Base-by-base conservation (phyloP, 495 filamentous ascomycete species). In the Darksidea phi region DNA sequence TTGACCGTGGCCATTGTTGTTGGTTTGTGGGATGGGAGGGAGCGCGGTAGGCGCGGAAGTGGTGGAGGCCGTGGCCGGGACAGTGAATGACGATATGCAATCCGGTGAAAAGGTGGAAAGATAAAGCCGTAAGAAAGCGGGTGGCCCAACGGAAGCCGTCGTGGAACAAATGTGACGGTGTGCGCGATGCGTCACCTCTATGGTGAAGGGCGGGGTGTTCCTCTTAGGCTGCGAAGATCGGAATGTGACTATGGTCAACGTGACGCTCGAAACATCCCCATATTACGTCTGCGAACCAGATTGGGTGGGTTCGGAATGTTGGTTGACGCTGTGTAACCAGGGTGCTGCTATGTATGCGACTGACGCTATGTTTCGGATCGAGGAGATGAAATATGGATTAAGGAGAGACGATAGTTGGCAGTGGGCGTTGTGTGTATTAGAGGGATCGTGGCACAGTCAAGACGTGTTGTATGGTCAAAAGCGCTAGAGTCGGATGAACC, bases 1-100 rank as follows among this genome's bases (percentile, higher is more conserved):
- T 78, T 76, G 50, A 83, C 77, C 12, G 78, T 71, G 5, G 77
- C 74, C 69, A 73, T 71, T 21, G 50, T 48, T 0, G 32, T 28
- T 46, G 13, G 38, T 10, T 10, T 18, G 38, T 18, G 54, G 52
- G 18, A 15, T n/a, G 15, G 6, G 32, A 2, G 25, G 49, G 25
- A 24, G 49, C 15, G 24, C n/a, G n/a, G n/a, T n/a, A n/a, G n/a
- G n/a, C n/a, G n/a, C n/a, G n/a, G n/a, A n/a, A n/a, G n/a, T n/a
- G n/a, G n/a, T n/a, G n/a, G n/a, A n/a, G n/a, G n/a, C n/a, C n/a
- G n/a, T n/a, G n/a, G n/a, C n/a, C n/a, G n/a, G n/a, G n/a, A n/a
- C n/a, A n/a, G n/a, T n/a, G n/a, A n/a, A n/a, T n/a, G n/a, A n/a
- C n/a, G n/a, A n/a, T n/a, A n/a, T n/a, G n/a, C n/a, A n/a, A n/a